phyloP scores from a whole-genome alignment of 139 green algal species.

The Zygnema circumcarinatum region DNA sequence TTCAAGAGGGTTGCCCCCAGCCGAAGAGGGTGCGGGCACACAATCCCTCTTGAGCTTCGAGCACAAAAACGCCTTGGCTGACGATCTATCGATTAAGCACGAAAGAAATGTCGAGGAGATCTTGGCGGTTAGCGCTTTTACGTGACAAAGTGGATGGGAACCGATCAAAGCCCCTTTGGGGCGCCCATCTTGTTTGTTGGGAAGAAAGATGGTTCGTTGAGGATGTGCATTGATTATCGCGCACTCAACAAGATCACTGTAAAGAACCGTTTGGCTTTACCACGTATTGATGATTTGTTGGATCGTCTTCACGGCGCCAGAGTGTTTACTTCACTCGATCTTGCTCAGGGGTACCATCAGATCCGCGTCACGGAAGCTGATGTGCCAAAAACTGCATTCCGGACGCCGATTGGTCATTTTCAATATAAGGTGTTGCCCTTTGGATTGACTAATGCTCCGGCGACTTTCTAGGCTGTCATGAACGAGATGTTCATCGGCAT shows the following conservation, averaged over 20 bases:
- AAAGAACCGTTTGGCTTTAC: slow-evolving; percentile 63
- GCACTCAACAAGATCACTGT: slow-evolving; percentile 67
- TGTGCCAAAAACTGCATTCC: slow-evolving; percentile 49
- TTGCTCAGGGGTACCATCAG: slow-evolving; percentile 42
- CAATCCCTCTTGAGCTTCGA: too few relatives aligned
- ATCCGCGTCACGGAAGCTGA: slow-evolving; percentile 45
- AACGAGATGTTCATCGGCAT: slow-evolving; percentile 64
- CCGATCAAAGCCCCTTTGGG: too few relatives aligned
- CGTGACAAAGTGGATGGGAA: too few relatives aligned
- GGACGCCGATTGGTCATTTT: slow-evolving; percentile 28
- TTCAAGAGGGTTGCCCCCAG: too few relatives aligned
- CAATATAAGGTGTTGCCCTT: slow-evolving; percentile 50
- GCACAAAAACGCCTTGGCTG: too few relatives aligned
- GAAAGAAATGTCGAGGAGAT: too few relatives aligned
- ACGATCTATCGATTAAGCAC: too few relatives aligned
- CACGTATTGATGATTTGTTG: slow-evolving; percentile 40
- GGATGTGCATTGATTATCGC: slow-evolving; percentile 71
- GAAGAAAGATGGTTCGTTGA: slow-evolving; percentile 68
- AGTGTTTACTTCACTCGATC: slow-evolving; percentile 23
- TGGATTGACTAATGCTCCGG: slow-evolving; percentile 47
- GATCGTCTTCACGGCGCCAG: slow-evolving; percentile 19
- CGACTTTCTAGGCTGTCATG: slow-evolving; percentile 61
- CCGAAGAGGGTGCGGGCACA: too few relatives aligned
- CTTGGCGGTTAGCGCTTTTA: too few relatives aligned
- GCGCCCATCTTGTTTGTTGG: slow-evolving; percentile 70